Evolutionary conservation across 2,329 filamentous ascomycete species (phyloP).

Genomic region (Coniella vitis): DNA sequence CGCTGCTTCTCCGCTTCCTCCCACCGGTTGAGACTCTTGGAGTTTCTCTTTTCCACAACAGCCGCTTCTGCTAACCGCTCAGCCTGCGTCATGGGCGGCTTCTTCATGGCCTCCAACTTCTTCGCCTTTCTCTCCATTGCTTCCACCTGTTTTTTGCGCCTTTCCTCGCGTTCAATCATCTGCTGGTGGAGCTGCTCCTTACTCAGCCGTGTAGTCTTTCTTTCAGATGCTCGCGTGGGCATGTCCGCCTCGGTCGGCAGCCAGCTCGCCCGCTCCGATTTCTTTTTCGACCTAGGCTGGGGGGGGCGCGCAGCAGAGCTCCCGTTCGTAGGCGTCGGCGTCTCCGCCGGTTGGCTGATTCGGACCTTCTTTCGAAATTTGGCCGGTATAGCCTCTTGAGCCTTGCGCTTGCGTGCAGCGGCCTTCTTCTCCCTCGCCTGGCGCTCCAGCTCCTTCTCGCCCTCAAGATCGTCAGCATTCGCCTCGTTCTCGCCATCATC

Average conservation of each 20-base stretch:
- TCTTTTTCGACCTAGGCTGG: constrained; percentile 49
- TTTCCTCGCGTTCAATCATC: constrained; percentile 65
- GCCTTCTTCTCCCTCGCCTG: constrained; percentile 62
- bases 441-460: constrained; percentile 79
- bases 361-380: constrained; percentile 70
- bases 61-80: constrained; percentile 79
- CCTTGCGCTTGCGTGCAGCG: constrained; percentile 71
- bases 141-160: constrained; percentile 63
- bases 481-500: constrained; percentile 60
- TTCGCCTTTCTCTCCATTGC: constrained; percentile 63
- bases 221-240: constrained; percentile 52
- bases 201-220: constrained; percentile 50
- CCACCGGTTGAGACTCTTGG: constrained; percentile 87
- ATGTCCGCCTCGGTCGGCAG: constrained; percentile 47
- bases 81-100: constrained; percentile 78
- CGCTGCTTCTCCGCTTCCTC: constrained; percentile 87
- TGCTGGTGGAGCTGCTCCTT: constrained; percentile 61
- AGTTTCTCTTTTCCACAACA: constrained; percentile 75
- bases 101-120: constrained; percentile 65
- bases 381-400: constrained; percentile 65
- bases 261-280: constrained; percentile 54
- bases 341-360: constrained; percentile 50
- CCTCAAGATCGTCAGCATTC: constrained; percentile 65
- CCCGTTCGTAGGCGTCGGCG: constrained; percentile 28
- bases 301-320: constrained; percentile 27